Evolutionary conservation across 129 eudicot genomes (phyloP), one percentile per base, ranked within the genome.

Genomic region (Artemisia argyi): DNA sequence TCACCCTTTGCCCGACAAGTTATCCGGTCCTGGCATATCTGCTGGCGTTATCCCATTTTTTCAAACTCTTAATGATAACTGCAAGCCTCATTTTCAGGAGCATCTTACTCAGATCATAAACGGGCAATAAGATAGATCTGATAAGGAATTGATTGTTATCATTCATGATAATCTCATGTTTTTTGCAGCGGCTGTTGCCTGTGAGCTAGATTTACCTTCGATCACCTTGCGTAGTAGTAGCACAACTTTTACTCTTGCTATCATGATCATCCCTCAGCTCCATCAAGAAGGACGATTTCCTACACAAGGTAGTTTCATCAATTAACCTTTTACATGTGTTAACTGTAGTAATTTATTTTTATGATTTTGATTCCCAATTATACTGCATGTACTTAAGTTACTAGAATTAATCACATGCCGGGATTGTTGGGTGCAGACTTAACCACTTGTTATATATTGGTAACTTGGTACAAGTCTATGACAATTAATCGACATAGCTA

Each of bases 181-280:
- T 12, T 72, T 47, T 61, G 75, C 79, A 18, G 85, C 68, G 68
- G 54, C 79, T 6, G 72, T 77, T 20, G 82, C 79, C 3, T 10
- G 50, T 12, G 68, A 72, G 39, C 52, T 81, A 22, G 73, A 73
- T 52, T 61, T 81, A 11, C 82, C 82, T 1, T 58, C 72, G 4
- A 66, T 81, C 10, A 22, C 67, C 11, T 51, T 81, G 16, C 75
- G 85, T 1, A 58, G 70, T 9, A 81, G 79, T 47, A 52, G 64
- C 46, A 62, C 79, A 4, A 24, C 69, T 49, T 69, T 17, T 55
- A 53, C 39, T 39, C 81, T 47, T 7, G 76, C 72, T 24, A 4
- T 44, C 11, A 71, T 24, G 28, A 65, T 72, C 72, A 77, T 77
- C 26, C 76, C 81, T 15, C 69, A 46, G 71, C 76, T 70, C 1